Evolutionary conservation across 176 grass and related monocot genomes (phyloP).

Genomic region (Cocos nucifera): DNA sequence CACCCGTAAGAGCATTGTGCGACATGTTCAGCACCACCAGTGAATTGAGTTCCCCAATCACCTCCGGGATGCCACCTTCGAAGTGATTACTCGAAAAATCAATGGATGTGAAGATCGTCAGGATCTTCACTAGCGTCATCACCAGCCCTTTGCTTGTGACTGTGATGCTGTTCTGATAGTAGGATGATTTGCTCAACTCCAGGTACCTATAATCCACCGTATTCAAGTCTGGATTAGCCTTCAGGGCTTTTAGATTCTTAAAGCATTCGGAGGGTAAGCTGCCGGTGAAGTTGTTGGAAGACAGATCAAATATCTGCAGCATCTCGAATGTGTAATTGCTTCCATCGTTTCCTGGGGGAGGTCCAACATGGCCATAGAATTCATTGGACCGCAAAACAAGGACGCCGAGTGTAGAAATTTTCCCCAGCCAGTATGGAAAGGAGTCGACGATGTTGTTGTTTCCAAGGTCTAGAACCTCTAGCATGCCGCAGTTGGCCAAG

Average conservation of each 20-base stretch:
- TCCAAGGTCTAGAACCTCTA: slow-evolving; percentile 35
- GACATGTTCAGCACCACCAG: slow-evolving; percentile 35
- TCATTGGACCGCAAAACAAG: slow-evolving; percentile 34
- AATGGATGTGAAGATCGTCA: slow-evolving; percentile 30
- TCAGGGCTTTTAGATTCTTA: slow-evolving; percentile 30
- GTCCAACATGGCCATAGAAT: slow-evolving; percentile 20
- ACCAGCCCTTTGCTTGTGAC: slow-evolving; percentile 25
- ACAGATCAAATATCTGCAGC: slow-evolving; percentile 38
- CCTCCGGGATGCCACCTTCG: slow-evolving; percentile 19
- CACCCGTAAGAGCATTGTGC: slow-evolving; percentile 23
- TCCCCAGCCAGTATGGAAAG: slow-evolving; percentile 31
- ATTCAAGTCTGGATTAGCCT: slow-evolving; percentile 2
- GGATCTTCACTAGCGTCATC: slow-evolving; percentile 16
- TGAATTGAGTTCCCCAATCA: slow-evolving; percentile 29
- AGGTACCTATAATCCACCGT: slow-evolving; percentile 17
- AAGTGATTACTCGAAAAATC: slow-evolving; percentile 38
- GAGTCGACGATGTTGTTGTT: slow-evolving; percentile 23
- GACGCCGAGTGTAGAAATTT: slow-evolving; percentile 15
- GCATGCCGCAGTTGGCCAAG: slow-evolving; percentile 15
- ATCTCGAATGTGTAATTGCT: slow-evolving; percentile 10
- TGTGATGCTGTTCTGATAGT: slow-evolving; percentile 35
- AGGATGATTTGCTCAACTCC: not conserved
- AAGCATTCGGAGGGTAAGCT: slow-evolving; percentile 15
- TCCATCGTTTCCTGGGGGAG: not conserved
- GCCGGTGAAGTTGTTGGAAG: slow-evolving; percentile 36